Evolutionary conservation across 2,329 filamentous ascomycete species (phyloP).

Genomic region (Colletotrichum cordylinicola): DNA sequence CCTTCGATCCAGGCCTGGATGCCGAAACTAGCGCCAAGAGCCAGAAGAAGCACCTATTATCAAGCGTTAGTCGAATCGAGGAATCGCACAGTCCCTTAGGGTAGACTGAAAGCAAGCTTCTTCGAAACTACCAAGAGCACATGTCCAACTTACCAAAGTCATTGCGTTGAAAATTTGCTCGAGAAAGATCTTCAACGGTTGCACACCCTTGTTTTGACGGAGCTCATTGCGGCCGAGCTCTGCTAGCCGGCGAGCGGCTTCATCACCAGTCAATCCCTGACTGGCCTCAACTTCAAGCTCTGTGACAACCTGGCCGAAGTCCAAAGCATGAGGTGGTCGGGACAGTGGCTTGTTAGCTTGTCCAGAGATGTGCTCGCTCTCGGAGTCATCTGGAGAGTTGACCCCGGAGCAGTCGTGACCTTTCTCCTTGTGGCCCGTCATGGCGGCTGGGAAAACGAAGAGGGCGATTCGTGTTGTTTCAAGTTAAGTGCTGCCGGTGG

Average conservation of each 20-base stretch:
- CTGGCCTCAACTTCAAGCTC: constrained; percentile 62
- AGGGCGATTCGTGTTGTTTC: neutral
- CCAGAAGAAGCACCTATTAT: constrained; percentile 55
- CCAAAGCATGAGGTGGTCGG: constrained; percentile 67
- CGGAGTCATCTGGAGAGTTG: neutral
- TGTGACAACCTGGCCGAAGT: constrained; percentile 54
- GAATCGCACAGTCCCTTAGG: neutral
- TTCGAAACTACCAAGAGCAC: neutral
- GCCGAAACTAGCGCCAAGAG: constrained; percentile 62
- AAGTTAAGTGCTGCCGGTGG: neutral
- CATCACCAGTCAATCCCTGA: constrained; percentile 60
- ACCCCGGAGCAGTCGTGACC: neutral
- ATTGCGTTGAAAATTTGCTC: constrained; percentile 73
- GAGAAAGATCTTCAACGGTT: constrained; percentile 67
- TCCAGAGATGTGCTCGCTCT: constrained; percentile 39
- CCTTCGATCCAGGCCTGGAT: constrained; percentile 67
- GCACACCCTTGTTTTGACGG: constrained; percentile 64
- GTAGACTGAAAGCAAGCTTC: neutral
- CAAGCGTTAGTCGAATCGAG: neutral
- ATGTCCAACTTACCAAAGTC: constrained; percentile 57
- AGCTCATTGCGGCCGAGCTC: constrained; percentile 70
- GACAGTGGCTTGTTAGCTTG: constrained; percentile 58
- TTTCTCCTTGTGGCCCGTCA: neutral
- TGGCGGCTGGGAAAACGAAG: neutral
- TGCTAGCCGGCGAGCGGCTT: constrained; percentile 60